Conservation (phyloP, 2,329 filamentous ascomycete species). For the Fusarium sp. region DNA sequence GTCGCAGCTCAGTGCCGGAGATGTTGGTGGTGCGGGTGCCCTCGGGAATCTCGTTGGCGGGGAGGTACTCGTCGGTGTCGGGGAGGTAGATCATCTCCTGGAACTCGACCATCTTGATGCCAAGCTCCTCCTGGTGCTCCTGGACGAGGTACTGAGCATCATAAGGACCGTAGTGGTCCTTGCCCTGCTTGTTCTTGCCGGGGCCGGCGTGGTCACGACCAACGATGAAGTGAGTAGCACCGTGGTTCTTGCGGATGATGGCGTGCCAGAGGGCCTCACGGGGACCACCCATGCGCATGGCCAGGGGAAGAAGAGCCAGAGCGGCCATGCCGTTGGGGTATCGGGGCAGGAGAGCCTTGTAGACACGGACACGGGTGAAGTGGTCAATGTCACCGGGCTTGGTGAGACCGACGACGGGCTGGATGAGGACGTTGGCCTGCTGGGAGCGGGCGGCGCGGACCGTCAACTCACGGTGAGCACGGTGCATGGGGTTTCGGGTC, state of each 20-base stretch:
- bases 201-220: constrained; percentile 98
- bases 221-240: constrained; percentile 98
- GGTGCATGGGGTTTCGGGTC: constrained; percentile 99
- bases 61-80: constrained; percentile 95
- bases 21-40: constrained; percentile 90
- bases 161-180: constrained; percentile 98
- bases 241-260: constrained; percentile 99
- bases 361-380: constrained; percentile 98
- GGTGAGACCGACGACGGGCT: constrained; percentile 97
- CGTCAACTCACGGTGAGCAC: constrained; percentile 96
- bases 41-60: constrained; percentile 87
- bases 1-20: constrained; percentile 89
- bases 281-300: constrained; percentile 99
- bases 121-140: constrained; percentile 95
- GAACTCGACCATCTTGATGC: constrained; percentile 99
- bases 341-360: constrained; percentile 94
- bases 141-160: constrained; percentile 96
- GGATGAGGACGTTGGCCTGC: constrained; percentile 98
- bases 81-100: constrained; percentile 99
- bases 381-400: constrained; percentile 99
- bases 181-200: constrained; percentile 96
- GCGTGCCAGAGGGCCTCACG: constrained; percentile 99
- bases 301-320: constrained; percentile 91
- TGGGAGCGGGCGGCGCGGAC: constrained; percentile 95
- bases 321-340: constrained; percentile 99